A percentile compares a stretch with the other conserved stretches of the same genome.
Evolutionary conservation across 2,329 filamentous ascomycete species (phyloP).

Genomic region (Penicillium sp.): DNA sequence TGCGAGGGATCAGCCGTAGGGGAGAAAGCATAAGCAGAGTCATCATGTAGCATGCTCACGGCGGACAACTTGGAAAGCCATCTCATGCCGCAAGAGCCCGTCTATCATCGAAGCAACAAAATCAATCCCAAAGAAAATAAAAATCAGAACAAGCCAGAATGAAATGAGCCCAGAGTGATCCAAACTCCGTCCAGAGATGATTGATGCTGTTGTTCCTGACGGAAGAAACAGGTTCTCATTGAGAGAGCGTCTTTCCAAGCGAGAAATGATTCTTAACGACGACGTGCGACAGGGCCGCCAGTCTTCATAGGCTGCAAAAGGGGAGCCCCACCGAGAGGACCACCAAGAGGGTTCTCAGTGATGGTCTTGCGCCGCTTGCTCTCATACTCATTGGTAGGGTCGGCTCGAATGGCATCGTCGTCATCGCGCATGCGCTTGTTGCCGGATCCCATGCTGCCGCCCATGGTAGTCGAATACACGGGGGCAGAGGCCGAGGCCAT

Average conservation of each 20-base stretch:
- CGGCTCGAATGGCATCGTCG: constrained; percentile 58
- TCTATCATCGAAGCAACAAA: constrained; percentile 15
- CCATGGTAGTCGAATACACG: constrained; percentile 54
- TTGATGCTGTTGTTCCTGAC: not conserved
- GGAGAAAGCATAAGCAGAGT: constrained; percentile 5
- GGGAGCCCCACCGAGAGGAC: constrained; percentile 37
- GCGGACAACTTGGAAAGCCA: constrained; percentile 3
- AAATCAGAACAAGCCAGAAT: not conserved
- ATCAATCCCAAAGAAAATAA: not conserved
- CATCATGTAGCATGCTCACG: constrained; percentile 3
- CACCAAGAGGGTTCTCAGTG: constrained; percentile 51
- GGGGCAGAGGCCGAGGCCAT: constrained; percentile 58
- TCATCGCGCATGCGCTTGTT: constrained; percentile 61
- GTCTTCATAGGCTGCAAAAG: constrained; percentile 42
- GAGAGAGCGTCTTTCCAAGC: not conserved
- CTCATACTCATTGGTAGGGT: constrained; percentile 55
- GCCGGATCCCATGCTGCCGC: constrained; percentile 51
- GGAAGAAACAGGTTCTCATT: too few species aligned
- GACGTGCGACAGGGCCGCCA: constrained; percentile 36
- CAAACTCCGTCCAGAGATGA: constrained; percentile 14
- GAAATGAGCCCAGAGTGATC: constrained; percentile 3
- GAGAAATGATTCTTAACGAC: constrained; percentile 24
- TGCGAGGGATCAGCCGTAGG: not conserved
- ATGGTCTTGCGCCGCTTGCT: constrained; percentile 76
- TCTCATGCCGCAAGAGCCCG: constrained; percentile 6